Evolutionary conservation across 202 grass and related monocot genomes (phyloP).

Genomic region (Saccharum hybrid): DNA sequence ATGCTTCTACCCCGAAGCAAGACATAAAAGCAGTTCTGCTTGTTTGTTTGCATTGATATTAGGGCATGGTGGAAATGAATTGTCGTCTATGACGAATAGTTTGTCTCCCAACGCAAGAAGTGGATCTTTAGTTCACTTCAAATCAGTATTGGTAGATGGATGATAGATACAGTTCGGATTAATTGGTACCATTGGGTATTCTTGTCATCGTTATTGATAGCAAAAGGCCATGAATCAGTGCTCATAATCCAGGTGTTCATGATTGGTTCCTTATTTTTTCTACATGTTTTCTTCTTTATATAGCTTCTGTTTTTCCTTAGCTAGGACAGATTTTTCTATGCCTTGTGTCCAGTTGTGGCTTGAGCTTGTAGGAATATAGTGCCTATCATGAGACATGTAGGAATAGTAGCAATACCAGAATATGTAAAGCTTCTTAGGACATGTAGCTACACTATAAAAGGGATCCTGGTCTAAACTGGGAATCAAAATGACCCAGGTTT

Average conservation of each 20-base stretch:
- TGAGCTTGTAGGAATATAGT: neutral
- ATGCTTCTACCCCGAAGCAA: neutral
- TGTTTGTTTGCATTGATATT: slow-evolving; percentile 7
- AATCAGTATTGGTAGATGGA: slow-evolving; percentile 29
- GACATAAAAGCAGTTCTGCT: neutral
- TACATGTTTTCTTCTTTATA: neutral
- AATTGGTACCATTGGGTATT: neutral
- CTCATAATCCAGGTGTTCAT: slow-evolving; percentile 30
- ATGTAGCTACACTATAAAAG: slow-evolving; percentile 20
- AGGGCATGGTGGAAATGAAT: neutral
- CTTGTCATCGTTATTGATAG: neutral
- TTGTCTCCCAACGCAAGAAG: neutral
- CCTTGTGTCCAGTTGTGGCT: neutral
- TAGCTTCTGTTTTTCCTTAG: neutral
- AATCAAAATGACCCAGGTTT: slow-evolving; percentile 1
- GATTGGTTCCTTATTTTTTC: neutral
- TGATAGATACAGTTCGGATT: slow-evolving; percentile 18
- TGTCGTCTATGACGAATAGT: neutral
- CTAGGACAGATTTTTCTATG: neutral
- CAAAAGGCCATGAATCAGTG: slow-evolving; percentile 18
- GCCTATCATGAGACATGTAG: neutral
- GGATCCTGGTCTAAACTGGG: neutral
- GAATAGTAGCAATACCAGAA: neutral
- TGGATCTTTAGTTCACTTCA: neutral
- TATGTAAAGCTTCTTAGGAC: neutral